Conservation (phyloP, 1,139 yeast genomes). For the Pichia sp. region DNA sequence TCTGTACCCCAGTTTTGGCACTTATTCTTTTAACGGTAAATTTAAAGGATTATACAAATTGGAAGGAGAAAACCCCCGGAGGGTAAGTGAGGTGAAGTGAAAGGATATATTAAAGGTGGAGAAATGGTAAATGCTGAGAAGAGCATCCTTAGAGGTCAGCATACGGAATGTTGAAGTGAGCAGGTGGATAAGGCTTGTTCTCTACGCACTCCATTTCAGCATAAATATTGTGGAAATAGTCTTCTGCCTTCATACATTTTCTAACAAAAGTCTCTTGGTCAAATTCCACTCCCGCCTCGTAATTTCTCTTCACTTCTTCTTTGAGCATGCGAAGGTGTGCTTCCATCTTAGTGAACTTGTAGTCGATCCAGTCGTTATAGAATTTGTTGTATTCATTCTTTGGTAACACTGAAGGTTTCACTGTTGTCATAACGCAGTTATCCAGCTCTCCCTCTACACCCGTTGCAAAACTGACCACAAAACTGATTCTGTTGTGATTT, state of each 20-base stretch:
- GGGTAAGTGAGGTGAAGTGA: conserved; percentile 22
- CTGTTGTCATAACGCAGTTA: conserved; percentile 29
- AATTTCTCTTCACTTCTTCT: conserved; percentile 16
- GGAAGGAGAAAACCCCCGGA: no score
- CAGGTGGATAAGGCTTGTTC: conserved; percentile 27
- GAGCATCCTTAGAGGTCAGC: conserved; percentile 10
- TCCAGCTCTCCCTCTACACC: conserved; percentile 27
- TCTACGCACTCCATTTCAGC: conserved; percentile 28
- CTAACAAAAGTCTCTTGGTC: conserved; percentile 22
- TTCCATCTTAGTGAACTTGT: conserved; percentile 31
- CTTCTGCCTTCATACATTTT: conserved; percentile 21
- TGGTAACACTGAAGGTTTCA: conserved; percentile 32
- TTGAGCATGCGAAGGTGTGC: conserved; percentile 29
- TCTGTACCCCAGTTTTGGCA: conserved; percentile 19
- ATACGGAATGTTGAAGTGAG: conserved; percentile 22
- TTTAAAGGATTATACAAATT: conserved; percentile 23
- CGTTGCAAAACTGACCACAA: conserved; percentile 26
- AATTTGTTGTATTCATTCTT: conserved; percentile 29
- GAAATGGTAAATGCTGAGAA: conserved; percentile 24
- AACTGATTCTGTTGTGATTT: conserved; percentile 29
- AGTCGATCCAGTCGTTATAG: conserved; percentile 32
- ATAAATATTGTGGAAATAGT: conserved; percentile 21
- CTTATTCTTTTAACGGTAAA: conserved; percentile 25
- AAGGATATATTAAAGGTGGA: conserved; percentile 24
- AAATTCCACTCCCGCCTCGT: conserved; percentile 19